phyloP scores from a whole-genome alignment of 768 basidiomycete genomes.

The Leccinum longicurvipes region DNA sequence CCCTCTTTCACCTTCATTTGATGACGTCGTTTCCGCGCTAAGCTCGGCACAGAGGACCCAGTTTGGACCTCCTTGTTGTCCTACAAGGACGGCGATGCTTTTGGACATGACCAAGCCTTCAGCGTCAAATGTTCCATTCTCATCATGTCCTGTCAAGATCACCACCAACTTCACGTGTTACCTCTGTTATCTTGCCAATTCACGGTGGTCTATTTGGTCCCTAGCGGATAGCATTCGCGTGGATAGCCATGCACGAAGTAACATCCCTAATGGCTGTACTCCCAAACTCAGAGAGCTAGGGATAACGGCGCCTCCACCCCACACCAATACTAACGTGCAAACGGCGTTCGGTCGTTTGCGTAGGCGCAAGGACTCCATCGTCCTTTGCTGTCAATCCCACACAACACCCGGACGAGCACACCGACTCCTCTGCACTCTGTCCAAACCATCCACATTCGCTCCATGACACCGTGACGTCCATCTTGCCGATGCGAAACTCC shows the following conservation, averaged over 20 bases:
- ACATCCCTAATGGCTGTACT: not conserved
- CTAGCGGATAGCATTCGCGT: not conserved
- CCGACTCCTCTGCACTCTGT: not conserved
- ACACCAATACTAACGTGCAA: not conserved
- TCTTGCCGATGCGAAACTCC: conserved; percentile 28
- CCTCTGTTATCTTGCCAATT: not conserved
- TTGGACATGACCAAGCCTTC: not conserved
- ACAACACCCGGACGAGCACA: no score
- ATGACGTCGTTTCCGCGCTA: not conserved
- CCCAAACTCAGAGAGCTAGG: not conserved
- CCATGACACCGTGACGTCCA: conserved; percentile 20
- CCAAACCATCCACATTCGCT: conserved; percentile 1
- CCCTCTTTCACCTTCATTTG: not conserved
- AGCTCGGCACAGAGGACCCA: not conserved
- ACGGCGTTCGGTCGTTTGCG: not conserved
- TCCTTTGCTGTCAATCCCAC: no score
- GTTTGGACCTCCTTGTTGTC: not conserved
- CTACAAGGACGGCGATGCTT: not conserved
- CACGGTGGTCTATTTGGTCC: not conserved
- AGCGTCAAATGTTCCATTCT: not conserved
- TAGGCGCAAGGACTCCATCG: no score
- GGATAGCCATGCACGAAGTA: not conserved
- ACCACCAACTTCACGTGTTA: not conserved
- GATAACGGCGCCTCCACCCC: not conserved
- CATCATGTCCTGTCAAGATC: not conserved